Base-by-base conservation (phyloP, 1,284 basidiomycete species). In the Rhodotorula sp. region DNA sequence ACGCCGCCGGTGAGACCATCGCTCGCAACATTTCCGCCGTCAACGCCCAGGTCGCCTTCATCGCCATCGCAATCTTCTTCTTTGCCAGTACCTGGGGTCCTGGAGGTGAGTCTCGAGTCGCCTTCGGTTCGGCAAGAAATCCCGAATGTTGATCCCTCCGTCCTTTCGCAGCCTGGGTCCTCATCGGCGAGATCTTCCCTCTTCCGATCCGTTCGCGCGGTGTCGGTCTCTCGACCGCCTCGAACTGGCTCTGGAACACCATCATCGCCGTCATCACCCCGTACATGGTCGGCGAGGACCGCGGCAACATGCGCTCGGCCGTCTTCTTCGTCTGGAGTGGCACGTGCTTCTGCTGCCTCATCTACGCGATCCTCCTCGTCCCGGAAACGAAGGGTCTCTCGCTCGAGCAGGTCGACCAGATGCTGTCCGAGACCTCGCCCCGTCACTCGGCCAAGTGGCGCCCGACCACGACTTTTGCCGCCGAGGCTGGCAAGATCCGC, bases 241-340 rank as follows among this genome's bases (percentile, higher is more conserved):
- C 76, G 49, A 81, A 82, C 77, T 82, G 81, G 81, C 68, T 81
- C 26, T 81, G 77, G 78, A 82, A 82, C 79, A 79, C 79, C 67
- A 75, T 81, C 58, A 79, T 82, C 62, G 67, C 72, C 12, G 65
- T 66, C 38, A 71, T 72, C 50, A 70, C 69, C 19, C 71, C 72
- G 5, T 76, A 75, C 71, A 75, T 76, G 67, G 71, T 76, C 62
- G 70, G 67, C 59, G 19, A 12, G 10, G 71, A 75, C 63, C n/a
- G 67, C 23, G 77, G 70, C 57, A 76, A 78, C 76, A 67, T 78
- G 34, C 58, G 61, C 8, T 77, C 73, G 5, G 59, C 71, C 16
- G 73, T 78, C 28, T 80, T 80, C 70, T 80, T 80, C 69, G 77
- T 80, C 69, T 80, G 79, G 64, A 77, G 77, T 16, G 66, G 60